Evolutionary conservation across 495 filamentous ascomycete genomes (phyloP), one percentile per base, ranked within the genome.

Genomic region (Talaromyces nanjingensis): DNA sequence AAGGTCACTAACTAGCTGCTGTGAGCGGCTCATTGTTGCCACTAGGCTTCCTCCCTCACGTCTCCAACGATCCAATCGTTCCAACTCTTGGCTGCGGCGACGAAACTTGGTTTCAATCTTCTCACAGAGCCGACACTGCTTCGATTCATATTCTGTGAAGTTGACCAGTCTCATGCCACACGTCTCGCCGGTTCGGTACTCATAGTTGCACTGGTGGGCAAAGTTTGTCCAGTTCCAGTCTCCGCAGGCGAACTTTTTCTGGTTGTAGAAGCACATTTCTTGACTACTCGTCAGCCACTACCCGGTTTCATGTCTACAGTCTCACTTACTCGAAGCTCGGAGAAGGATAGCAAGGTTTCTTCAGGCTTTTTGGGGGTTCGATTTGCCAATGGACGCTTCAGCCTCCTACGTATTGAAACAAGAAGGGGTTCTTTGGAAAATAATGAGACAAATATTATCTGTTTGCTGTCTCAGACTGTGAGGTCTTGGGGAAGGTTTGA

Each of bases 181-280:
- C 49, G 94, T 98, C 83, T 98, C 94, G 72, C 94, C 94, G 58
- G 89, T 97, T 69, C 96, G 91, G 80, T 98, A 97, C 71, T 98
- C 94, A 77, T 89, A 90, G 74, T 89, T 87, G 86, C 96, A 98
- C 68, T 97, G 94, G 76, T 93, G 85, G 66, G 90, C 87, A 83
- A 98, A 97, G 75, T 87, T 87, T 68, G 91, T 90, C 94, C 96
- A 98, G 76, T 93, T 93, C 87, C 87, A 97, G 82, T 94, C 93
- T 70, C 88, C 88, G 78, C 94, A 98, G 7, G 75, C 68, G 67
- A 79, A 84, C 71, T 70, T 71, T 70, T 79, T 81, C 70, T 83
- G 82, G 69, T 84, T 82, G 77, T 83, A 84, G 71, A 83, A 84
- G 66, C 82, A 84, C 82, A 84, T 84, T 67, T 68, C 81, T 80